These are phyloP conservation scores for Cryptococcus sp. DNA, from an alignment of 1,284 basidiomycete genomes.

Conservation along the genomic window DNA sequence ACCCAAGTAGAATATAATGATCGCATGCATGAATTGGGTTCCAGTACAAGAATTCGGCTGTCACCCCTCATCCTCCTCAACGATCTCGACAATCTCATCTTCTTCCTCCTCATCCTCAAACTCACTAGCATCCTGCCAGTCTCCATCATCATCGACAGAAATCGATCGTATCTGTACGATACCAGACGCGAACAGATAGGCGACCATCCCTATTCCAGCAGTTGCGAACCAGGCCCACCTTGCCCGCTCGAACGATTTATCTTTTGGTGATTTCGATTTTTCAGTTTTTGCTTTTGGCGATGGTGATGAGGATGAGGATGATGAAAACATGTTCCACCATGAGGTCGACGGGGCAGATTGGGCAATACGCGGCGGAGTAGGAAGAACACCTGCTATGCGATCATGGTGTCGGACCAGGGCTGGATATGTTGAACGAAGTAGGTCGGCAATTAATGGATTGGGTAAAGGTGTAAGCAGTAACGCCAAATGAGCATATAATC, in stretches of 20 bases:
- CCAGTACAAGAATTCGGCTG: too few relatives aligned
- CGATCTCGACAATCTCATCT: slow-evolving; percentile 8
- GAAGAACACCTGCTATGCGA: slow-evolving; percentile 15
- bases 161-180: slow-evolving; percentile 32
- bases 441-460: slow-evolving; percentile 37
- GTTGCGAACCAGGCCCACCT: slow-evolving; percentile 41
- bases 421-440: slow-evolving; percentile 35
- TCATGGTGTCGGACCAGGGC: slow-evolving; percentile 35
- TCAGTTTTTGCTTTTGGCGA: slow-evolving; percentile 5
- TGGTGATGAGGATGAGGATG: background rate
- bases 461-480: slow-evolving; percentile 45
- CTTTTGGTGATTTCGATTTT: slow-evolving; percentile 16
- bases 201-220: slow-evolving; percentile 28
- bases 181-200: slow-evolving; percentile 36
- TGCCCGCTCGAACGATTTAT: slow-evolving; percentile 27
- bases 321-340: background rate
- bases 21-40: too few relatives aligned
- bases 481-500: slow-evolving; percentile 44
- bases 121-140: slow-evolving; percentile 17
- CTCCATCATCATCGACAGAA: slow-evolving; percentile 16
- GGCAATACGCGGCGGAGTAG: background rate
- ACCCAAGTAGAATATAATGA: too few relatives aligned
- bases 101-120: slow-evolving; percentile 15
- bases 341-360: background rate
- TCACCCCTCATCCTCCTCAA: slow-evolving; percentile 4